These are phyloP conservation scores for Cynara cardunculus DNA, from an alignment of 129 eudicot species.

Conservation along the genomic window DNA sequence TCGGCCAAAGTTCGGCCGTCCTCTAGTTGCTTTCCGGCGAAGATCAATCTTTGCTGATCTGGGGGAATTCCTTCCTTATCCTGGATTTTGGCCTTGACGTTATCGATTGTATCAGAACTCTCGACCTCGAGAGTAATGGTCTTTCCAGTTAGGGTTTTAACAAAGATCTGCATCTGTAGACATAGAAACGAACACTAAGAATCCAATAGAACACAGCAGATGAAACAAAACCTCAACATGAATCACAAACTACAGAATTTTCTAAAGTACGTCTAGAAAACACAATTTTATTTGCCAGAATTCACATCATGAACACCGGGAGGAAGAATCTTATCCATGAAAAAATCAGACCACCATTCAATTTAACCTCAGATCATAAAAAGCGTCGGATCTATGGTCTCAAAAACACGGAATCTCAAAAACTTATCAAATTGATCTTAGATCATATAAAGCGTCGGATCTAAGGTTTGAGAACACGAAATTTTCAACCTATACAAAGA, in stretches of 20 bases:
- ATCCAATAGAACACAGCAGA: neutral
- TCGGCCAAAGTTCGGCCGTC: constrained; percentile 15
- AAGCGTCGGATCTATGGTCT: too few species aligned
- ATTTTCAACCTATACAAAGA: neutral
- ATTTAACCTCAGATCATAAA: too few species aligned
- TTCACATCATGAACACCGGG: too few species aligned
- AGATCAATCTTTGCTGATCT: constrained; percentile 11
- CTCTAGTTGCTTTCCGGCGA: constrained; percentile 14
- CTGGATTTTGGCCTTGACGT: constrained; percentile 13
- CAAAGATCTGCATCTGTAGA: constrained; percentile 15
- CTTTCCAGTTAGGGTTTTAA: constrained; percentile 2
- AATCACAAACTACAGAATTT: neutral
- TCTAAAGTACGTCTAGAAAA: neutral
- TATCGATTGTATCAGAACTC: constrained; percentile 13
- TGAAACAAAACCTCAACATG: neutral
- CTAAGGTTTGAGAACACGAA: neutral
- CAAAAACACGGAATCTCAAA: neutral
- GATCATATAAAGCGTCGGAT: neutral
- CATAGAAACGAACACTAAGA: neutral
- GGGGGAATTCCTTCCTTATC: constrained; percentile 18
- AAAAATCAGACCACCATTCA: too few species aligned
- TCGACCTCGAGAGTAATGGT: constrained; percentile 18
- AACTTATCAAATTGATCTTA: neutral
- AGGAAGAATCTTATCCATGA: too few species aligned
- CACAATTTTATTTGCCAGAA: neutral